These are phyloP conservation scores for Phytophthora hybrid DNA, from an alignment of 352 stramenopile species.

Conservation along the genomic window DNA sequence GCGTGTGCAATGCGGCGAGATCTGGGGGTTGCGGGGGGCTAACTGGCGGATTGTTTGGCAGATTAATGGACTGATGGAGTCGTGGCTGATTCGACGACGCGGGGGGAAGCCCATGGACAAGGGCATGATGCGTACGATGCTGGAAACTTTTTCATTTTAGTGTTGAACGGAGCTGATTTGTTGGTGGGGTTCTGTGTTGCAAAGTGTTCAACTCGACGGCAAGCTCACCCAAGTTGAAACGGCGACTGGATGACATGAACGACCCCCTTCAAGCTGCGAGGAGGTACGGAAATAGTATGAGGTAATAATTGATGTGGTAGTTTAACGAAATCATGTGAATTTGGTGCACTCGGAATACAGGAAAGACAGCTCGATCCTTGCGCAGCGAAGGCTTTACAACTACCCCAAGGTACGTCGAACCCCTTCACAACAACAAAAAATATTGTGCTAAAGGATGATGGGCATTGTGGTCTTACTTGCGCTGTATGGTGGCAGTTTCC, in stretches of 20 bases:
- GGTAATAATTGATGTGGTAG: background rate
- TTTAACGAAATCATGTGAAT: slow-evolving; percentile 4
- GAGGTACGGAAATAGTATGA: slow-evolving; percentile 36
- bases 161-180: background rate
- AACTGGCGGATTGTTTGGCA: slow-evolving; percentile 24
- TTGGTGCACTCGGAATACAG: background rate
- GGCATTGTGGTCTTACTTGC: background rate
- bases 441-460: background rate
- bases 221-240: slow-evolving; percentile 79
- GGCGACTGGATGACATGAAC: slow-evolving; percentile 64
- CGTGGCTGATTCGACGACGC: slow-evolving; percentile 82
- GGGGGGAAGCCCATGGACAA: slow-evolving; percentile 87
- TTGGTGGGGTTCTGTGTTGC: background rate
- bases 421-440: background rate
- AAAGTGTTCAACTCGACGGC: slow-evolving; percentile 58
- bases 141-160: background rate
- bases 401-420: slow-evolving; percentile 69
- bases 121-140: slow-evolving; percentile 57
- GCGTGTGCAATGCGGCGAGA: background rate
- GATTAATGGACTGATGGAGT: slow-evolving; percentile 90
- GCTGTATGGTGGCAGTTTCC: slow-evolving; percentile 46
- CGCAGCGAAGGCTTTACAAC: slow-evolving; percentile 70
- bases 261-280: slow-evolving; percentile 49
- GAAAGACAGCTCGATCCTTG: slow-evolving; percentile 47
- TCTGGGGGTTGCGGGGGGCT: background rate